Evolutionary conservation across 352 stramenopile species (phyloP), one percentile per base, ranked within the genome.

Genomic region (Globisporangium abappressorium): DNA sequence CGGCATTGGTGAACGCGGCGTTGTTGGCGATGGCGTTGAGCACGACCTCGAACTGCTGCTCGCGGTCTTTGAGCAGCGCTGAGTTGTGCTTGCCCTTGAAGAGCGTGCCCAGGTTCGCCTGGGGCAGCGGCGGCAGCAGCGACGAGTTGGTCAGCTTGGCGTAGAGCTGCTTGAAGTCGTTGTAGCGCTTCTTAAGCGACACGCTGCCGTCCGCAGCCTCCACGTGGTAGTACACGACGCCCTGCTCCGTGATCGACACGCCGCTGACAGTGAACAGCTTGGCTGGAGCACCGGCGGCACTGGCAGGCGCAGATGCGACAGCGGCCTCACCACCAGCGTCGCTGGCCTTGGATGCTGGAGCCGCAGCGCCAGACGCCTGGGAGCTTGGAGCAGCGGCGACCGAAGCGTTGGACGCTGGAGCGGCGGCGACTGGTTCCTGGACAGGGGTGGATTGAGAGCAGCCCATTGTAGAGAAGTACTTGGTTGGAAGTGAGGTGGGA

Each of bases 111-210:
- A 93, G 34, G 7, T 79, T 80, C 2, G 76, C 79, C n/a, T 65
- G 43, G 0, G 87, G 87, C 5, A 95, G 75, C 7, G 81, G 55
- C 6, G 87, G 87, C 26, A 95, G 66, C 34, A 9, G 63, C 28
- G 72, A 72, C 3, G 70, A 69, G 38, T 63, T 76, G 34, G 68
- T 64, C 0, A 93, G 72, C 11, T 69, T 68, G 11, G 70, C 68
- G 62, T 94, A 80, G 9, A 95, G 72, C 47, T 73, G 65, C 78
- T 94, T 94, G 66, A 95, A 95, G 69, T 94, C 87, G 65, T 85
- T 92, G 74, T 81, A 93, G 69, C 85, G 85, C 71, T 86, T 90
- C 72, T 92, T 90, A 59, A 89, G 71, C 30, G 61, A 61, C 14
- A 15, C 64, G 4, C 77, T 70, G 53, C 73, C 72, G 33, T 89